Percentiles rank a stretch among this genome's conserved stretches.
phyloP scores from a whole-genome alignment of 2,329 filamentous ascomycete genomes.

The Aspergillus ochraceoroseus region DNA sequence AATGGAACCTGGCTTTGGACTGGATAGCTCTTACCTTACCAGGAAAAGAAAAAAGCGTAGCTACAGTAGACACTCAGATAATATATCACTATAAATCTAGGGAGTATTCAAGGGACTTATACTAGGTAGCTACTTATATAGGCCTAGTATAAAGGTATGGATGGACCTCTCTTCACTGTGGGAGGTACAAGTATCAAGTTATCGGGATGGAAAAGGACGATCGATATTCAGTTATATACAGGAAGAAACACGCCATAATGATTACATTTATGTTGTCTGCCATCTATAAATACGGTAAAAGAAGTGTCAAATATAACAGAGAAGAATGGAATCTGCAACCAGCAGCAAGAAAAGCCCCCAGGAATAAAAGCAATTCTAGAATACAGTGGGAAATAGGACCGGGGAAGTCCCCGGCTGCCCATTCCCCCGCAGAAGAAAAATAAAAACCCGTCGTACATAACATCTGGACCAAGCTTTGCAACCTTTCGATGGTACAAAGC shows the following conservation, averaged over 20 bases:
- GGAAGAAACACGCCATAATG: conserved; percentile 1
- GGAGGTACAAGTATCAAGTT: no score
- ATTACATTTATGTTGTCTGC: conserved; percentile 15
- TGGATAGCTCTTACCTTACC: no score
- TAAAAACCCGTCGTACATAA: conserved; percentile 15
- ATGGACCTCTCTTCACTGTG: no score
- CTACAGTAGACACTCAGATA: no score
- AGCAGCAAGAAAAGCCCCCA: conserved; percentile 11
- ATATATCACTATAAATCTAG: no score
- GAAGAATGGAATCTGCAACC: conserved; percentile 12
- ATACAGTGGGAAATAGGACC: conserved; percentile 20
- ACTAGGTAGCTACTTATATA: no score
- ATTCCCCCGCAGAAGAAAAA: conserved; percentile 15
- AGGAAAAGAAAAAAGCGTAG: no score
- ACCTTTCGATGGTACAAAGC: conserved; percentile 17
- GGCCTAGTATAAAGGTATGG: no score
- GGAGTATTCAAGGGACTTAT: no score
- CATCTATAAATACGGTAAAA: conserved; percentile 13
- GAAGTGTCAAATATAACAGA: conserved; percentile 10
- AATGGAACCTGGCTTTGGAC: no score
- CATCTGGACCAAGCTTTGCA: conserved; percentile 15
- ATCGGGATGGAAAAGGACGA: no score
- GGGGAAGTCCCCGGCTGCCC: conserved; percentile 1
- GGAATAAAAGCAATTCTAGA: conserved; percentile 18
- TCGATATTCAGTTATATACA: conserved; percentile 9